phyloP scores from a whole-genome alignment of 345 rosid genomes.

The Eucalyptus grandis region DNA sequence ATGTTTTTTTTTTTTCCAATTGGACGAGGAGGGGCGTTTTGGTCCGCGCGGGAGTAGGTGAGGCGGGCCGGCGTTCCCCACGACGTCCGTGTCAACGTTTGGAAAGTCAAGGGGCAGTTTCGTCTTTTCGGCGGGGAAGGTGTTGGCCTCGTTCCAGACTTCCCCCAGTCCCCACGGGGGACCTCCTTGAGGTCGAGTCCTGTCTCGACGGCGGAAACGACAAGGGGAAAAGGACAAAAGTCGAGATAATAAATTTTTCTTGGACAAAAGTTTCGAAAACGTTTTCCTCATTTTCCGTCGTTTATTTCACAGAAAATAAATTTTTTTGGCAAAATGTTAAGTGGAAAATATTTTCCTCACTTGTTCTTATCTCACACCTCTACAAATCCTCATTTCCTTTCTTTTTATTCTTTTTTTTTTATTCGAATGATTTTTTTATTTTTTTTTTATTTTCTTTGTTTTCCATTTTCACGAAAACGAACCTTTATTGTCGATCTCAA shows the following conservation, averaged over 20 bases:
- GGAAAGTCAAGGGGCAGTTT: not conserved
- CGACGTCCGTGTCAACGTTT: not conserved
- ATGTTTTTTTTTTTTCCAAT: not conserved
- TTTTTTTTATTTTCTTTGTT: accelerated
- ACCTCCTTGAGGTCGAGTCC: not conserved
- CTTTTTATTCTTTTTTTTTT: too few relatives aligned
- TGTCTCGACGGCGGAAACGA: not conserved
- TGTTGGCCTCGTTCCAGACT: not conserved
- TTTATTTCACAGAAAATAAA: accelerated
- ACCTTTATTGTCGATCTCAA: too few relatives aligned
- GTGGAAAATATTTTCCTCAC: accelerated
- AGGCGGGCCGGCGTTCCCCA: not conserved
- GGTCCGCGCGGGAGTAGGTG: constrained; percentile 19
- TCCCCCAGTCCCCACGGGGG: not conserved
- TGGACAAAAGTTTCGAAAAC: too few relatives aligned
- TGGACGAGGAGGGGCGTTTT: not conserved
- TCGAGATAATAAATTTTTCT: not conserved
- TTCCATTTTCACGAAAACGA: too few relatives aligned
- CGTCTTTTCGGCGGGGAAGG: not conserved
- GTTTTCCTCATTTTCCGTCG: accelerated
- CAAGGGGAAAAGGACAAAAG: not conserved
- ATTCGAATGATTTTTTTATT: too few relatives aligned
- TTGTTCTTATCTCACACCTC: accelerated
- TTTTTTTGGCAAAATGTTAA: accelerated
- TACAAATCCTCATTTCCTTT: accelerated